Evolutionary conservation across 2,329 filamentous ascomycete genomes (phyloP).

Genomic region (Ophiostoma sp.): DNA sequence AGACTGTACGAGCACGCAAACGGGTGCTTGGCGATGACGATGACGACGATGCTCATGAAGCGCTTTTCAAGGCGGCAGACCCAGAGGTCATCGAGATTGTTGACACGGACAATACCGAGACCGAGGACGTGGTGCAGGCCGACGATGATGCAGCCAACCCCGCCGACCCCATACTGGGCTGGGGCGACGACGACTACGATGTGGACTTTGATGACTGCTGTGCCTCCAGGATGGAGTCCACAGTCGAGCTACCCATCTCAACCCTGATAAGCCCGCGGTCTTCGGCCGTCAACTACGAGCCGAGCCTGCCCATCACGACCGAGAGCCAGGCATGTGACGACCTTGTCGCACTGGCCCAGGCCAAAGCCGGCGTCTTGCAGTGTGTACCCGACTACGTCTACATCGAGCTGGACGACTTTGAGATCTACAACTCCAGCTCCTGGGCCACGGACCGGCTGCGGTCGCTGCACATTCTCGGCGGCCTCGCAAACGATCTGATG

Average conservation of each 20-base stretch:
- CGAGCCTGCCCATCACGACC: not conserved
- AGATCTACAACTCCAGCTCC: conserved; percentile 45
- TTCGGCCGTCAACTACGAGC: conserved; percentile 22
- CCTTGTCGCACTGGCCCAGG: conserved; percentile 27
- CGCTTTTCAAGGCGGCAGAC: not conserved
- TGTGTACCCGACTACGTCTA: conserved; percentile 39
- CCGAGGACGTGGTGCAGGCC: not conserved
- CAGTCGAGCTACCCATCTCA: conserved; percentile 30
- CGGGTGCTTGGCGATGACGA: not conserved
- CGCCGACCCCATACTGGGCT: too few relatives aligned
- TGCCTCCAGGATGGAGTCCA: not conserved
- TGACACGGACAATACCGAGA: not conserved
- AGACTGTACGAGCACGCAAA: not conserved
- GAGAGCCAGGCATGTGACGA: conserved; percentile 12
- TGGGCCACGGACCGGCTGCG: conserved; percentile 47
- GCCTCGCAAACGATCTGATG: conserved; percentile 36
- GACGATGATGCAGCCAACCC: not conserved
- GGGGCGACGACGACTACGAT: not conserved
- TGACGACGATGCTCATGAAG: not conserved
- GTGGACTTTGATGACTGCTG: not conserved
- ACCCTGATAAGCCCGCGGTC: conserved; percentile 33
- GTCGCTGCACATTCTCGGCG: conserved; percentile 49
- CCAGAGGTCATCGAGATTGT: not conserved
- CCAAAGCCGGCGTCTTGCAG: not conserved
- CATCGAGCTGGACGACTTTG: conserved; percentile 53